Evolutionary conservation across 2,329 filamentous ascomycete genomes (phyloP), one percentile per base, ranked within the genome.

Genomic region (Fusarium paranaense): DNA sequence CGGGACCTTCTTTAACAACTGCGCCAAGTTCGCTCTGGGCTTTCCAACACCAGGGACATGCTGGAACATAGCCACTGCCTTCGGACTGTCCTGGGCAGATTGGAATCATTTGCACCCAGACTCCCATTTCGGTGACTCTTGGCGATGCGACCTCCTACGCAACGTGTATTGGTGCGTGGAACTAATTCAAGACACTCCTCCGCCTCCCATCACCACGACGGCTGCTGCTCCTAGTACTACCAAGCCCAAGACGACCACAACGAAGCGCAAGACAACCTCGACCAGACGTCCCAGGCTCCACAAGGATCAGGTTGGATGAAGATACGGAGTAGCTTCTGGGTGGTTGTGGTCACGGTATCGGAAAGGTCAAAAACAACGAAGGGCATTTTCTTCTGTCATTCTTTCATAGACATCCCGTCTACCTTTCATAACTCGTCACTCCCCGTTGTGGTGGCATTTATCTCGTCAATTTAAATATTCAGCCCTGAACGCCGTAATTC

Each of bases 91-190:
- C 6, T 6, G 4, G 1, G 6, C 45, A 18, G 32, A 54, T 33
- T 62, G 60, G 60, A 22, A 8, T 7, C 4, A 3, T 1, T 13
- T 16, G 33, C 40, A 62, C 32, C 60, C 60, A 62, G 30, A 45
- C 30, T 6, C 22, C 37, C 18, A 18, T 38, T 38, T 38, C 2
- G 16, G 37, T 9, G 4, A 6, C 16, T 2, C 9, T n/a, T 38
- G 37, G 37, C 18, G 18, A 18, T 38, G 37, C 37, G 18, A 38
- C 2, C 18, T 38, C 37, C 18, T n/a, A 38, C 5, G 37, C 5
- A 18, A 38, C 8, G 9, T 38, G 37, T 52, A 32, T 78, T 76
- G 78, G 62, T 79, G 78, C 64, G 66, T 79, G 64, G 72, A 73
- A 57, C 60, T 62, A 58, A 64, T 32, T 18, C 52, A 37, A 25